These are phyloP conservation scores for Boletus pseudopeckii DNA, from an alignment of 768 basidiomycete species.

Conservation along the genomic window DNA sequence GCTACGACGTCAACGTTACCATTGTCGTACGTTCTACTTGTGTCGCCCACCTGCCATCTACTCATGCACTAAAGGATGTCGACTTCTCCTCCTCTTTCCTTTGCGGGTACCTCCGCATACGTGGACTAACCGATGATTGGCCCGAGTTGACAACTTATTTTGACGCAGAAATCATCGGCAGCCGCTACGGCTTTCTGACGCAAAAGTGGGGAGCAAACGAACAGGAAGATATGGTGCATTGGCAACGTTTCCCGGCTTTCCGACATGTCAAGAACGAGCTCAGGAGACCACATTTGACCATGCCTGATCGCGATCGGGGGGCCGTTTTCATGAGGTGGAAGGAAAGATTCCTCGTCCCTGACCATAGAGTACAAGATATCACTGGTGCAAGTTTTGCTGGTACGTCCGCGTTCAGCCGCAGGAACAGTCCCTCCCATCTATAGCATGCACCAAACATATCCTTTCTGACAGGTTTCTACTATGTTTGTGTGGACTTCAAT, in stretches of 20 bases:
- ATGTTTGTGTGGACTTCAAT: constrained; percentile 91
- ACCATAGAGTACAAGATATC: constrained; percentile 90
- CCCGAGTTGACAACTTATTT: constrained; percentile 96
- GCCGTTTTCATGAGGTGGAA: constrained; percentile 97
- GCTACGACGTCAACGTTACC: constrained; percentile 91
- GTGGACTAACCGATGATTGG: constrained; percentile 89
- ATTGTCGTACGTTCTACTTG: constrained; percentile 67
- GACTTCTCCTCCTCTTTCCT: constrained; percentile 83
- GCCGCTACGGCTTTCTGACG: constrained; percentile 87
- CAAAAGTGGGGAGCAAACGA: constrained; percentile 88
- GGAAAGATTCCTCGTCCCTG: constrained; percentile 93
- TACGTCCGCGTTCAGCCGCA: constrained; percentile 35
- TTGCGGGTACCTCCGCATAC: constrained; percentile 90
- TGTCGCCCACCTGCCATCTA: neutral
- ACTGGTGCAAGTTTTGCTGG: constrained; percentile 94
- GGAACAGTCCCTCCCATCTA: neutral
- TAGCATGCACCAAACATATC: constrained; percentile 17
- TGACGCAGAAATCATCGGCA: constrained; percentile 93
- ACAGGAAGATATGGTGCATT: constrained; percentile 90
- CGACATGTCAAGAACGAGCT: constrained; percentile 77
- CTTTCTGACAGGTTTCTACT: constrained; percentile 73
- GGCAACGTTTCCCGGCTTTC: constrained; percentile 91
- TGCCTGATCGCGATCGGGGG: constrained; percentile 71
- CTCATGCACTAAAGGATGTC: constrained; percentile 60
- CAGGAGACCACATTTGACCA: constrained; percentile 71